Base-by-base conservation (phyloP, 2,329 filamentous ascomycete species). In the Coniochaeta sp. region DNA sequence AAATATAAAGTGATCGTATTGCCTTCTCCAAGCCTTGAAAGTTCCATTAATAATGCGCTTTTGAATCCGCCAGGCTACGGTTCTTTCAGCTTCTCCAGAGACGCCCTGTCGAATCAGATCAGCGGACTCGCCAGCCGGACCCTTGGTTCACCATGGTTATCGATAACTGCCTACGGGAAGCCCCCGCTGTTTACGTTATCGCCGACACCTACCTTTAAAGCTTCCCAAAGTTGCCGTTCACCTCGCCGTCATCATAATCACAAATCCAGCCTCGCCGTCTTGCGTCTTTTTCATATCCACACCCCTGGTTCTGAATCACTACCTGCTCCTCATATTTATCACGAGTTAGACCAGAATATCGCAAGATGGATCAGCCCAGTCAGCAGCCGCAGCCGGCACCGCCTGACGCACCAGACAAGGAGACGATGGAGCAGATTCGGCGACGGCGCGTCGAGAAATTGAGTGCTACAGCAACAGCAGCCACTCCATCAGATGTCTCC, bases 381-480 rank as follows among this genome's bases (percentile, higher is more conserved):
- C 74, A 79, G 61, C 74, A 76, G 65, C 73, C 66, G 24, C 64
- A 70, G 22, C 71, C 73, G 24, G 72, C 62, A 31, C 38, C 71
- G 66, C 74, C 74, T 57, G 82, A 84, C 66, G 82, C 79, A 62
- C 82, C 82, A 24, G 81, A 84, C 66, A 78, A 80, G 68, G 80
- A 83, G 69, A 83, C 81, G 69, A 84, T 84, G 81, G 81, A 82
- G 62, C 78, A 82, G 77, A 82, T 82, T 63, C 77, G 80, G 58
- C 74, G 75, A 50, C 74, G 79, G 52, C 75, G 80, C 58, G 71
- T 82, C n/a, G 79, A 75, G 28, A 81, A 79, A 72, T 74, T 81
- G n/a, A 78, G 78, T 44, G 79, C 67, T 59, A 69, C 67, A 65
- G 67, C 72, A 55, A 69, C 66, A 47, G 58, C 66, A 44, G 64